A percentile compares a stretch with the other conserved stretches of the same genome.
These are phyloP conservation scores for Dactylellina leptospora DNA, from an alignment of 2,329 filamentous ascomycete species.

Conservation along the genomic window DNA sequence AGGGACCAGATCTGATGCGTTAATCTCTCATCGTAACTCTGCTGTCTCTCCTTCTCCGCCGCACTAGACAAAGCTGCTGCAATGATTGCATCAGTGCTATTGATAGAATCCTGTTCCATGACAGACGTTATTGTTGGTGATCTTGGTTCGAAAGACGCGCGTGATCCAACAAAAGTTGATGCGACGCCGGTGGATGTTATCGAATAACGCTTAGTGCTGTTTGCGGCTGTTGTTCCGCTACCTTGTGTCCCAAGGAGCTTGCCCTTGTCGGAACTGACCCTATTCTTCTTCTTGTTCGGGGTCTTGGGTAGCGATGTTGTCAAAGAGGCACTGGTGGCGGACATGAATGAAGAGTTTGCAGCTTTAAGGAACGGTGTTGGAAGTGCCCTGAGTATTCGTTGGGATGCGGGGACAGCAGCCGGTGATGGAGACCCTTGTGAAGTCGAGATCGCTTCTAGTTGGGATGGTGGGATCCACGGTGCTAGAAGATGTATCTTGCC, in stretches of 20 bases:
- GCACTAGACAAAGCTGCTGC: constrained; percentile 70
- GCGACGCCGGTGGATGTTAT: constrained; percentile 52
- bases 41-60: constrained; percentile 75
- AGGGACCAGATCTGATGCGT: constrained; percentile 95
- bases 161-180: constrained; percentile 36
- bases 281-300: constrained; percentile 58
- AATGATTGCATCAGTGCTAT: constrained; percentile 60
- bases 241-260: constrained; percentile 63
- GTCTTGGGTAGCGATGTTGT: constrained; percentile 78
- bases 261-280: constrained; percentile 67
- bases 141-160: constrained; percentile 51
- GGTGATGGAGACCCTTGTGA: constrained; percentile 64
- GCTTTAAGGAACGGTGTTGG: constrained; percentile 91
- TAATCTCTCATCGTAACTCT: constrained; percentile 81
- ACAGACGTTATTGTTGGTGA: constrained; percentile 56
- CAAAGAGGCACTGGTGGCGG: constrained; percentile 84
- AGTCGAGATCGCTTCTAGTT: constrained; percentile 79
- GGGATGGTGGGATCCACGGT: constrained; percentile 96
- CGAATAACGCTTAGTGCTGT: constrained; percentile 60
- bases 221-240: constrained; percentile 59
- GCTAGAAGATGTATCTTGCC: constrained; percentile 93
- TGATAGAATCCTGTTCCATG: constrained; percentile 56
- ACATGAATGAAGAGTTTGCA: constrained; percentile 95
- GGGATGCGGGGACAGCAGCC: constrained; percentile 77
- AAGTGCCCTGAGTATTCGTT: constrained; percentile 86